These are phyloP conservation scores for Mycena filopes DNA, from an alignment of 768 basidiomycete genomes.

Conservation along the genomic window DNA sequence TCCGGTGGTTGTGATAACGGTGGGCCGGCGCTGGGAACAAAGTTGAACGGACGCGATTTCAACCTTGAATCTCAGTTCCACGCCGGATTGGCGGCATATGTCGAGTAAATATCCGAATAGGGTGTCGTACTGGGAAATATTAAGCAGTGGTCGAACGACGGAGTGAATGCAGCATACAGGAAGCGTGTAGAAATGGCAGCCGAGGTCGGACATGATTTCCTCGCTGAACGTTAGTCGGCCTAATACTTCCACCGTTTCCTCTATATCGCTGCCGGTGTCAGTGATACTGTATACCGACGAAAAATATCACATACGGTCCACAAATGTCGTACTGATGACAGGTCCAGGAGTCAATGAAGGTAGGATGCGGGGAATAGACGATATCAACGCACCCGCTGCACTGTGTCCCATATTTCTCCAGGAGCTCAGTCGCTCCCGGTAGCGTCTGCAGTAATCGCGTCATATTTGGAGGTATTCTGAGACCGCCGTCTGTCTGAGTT, in stretches of 20 bases:
- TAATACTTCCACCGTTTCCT: neutral
- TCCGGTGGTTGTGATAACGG: neutral
- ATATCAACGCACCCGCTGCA: neutral
- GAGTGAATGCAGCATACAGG: neutral
- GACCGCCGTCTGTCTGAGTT: constrained; percentile 7
- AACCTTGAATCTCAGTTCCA: neutral
- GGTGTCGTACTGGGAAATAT: neutral
- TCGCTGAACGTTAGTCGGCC: neutral
- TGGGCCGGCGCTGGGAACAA: neutral
- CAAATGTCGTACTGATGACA: neutral
- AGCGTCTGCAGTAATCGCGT: constrained; percentile 26
- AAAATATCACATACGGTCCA: neutral
- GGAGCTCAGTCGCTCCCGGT: constrained; percentile 12
- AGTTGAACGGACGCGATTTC: neutral
- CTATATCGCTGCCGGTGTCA: too few species aligned
- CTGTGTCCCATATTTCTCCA: constrained; percentile 8
- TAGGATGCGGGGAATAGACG: neutral
- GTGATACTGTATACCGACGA: too few species aligned
- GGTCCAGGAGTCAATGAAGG: neutral
- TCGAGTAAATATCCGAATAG: neutral
- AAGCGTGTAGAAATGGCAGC: constrained; percentile 11
- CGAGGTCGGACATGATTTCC: constrained; percentile 3
- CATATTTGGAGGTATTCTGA: constrained; percentile 32
- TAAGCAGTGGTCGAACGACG: neutral
- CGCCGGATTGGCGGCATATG: neutral